phyloP scores from a whole-genome alignment of 2,329 filamentous ascomycete species.

The Pseudopithomyces chartarum region DNA sequence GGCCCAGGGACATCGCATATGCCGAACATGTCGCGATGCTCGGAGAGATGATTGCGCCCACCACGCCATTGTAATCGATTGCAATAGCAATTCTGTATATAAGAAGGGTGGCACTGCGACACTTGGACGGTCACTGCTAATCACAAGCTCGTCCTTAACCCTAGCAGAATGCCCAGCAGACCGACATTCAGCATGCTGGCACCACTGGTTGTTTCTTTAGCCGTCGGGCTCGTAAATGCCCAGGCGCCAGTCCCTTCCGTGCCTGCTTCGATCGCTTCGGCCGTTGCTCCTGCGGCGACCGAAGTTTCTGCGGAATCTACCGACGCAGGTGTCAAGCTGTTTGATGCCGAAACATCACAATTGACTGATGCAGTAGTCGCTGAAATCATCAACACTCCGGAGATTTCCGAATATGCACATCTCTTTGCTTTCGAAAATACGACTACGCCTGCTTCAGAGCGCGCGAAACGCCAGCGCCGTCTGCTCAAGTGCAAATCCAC shows the following conservation, averaged over 20 bases:
- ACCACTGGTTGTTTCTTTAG: constrained; percentile 16
- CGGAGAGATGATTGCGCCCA: neutral
- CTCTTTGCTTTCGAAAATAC: constrained; percentile 44
- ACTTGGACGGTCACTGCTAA: neutral
- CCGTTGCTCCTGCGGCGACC: constrained; percentile 30
- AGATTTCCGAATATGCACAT: constrained; percentile 25
- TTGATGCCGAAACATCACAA: constrained; percentile 27
- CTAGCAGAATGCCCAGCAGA: neutral
- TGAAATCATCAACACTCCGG: constrained; percentile 20
- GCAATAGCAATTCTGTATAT: neutral
- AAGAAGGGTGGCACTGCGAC: neutral
- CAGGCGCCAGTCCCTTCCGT: constrained; percentile 20
- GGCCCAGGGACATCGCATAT: neutral
- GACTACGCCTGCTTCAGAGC: neutral
- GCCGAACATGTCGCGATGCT: constrained; percentile 4
- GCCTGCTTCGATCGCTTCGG: constrained; percentile 10
- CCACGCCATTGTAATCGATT: neutral
- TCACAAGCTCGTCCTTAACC: neutral
- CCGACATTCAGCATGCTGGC: constrained; percentile 21
- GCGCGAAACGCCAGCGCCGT: neutral
- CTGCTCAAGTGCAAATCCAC: constrained; percentile 30
- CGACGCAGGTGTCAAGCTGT: constrained; percentile 26
- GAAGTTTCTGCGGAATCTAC: constrained; percentile 23
- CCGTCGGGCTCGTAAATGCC: constrained; percentile 18
- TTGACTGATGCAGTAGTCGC: constrained; percentile 31